Evolutionary conservation across 2,329 filamentous ascomycete species (phyloP).

Genomic region (Pezicula neosporulosa): DNA sequence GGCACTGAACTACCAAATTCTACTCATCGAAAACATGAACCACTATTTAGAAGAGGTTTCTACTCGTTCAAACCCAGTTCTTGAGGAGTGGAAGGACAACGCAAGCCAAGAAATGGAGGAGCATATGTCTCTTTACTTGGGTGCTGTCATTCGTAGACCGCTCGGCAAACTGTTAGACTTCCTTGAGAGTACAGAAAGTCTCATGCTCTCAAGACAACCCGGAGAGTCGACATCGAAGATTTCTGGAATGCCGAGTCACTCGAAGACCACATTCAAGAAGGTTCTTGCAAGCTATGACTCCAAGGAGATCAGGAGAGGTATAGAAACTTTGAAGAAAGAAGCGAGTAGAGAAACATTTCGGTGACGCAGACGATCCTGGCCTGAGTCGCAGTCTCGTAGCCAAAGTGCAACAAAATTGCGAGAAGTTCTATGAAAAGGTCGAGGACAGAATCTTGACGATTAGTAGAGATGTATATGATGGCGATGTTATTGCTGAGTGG

Average conservation of each 20-base stretch:
- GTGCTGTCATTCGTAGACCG: slow-evolving; percentile 82
- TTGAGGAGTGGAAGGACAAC: slow-evolving; percentile 79
- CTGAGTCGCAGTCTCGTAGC: slow-evolving; percentile 46
- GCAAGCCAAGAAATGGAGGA: slow-evolving; percentile 77
- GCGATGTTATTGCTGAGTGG: slow-evolving; percentile 64
- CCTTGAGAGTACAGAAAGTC: slow-evolving; percentile 79
- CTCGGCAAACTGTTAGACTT: slow-evolving; percentile 90
- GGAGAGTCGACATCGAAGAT: slow-evolving; percentile 62
- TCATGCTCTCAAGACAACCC: slow-evolving; percentile 54
- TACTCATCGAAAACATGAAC: slow-evolving; percentile 98
- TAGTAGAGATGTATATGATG: slow-evolving; percentile 60
- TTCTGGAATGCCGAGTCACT: slow-evolving; percentile 78
- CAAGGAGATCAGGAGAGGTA: slow-evolving; percentile 85
- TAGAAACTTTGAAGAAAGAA: slow-evolving; percentile 86
- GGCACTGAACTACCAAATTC: slow-evolving; percentile 92
- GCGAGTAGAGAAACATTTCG: slow-evolving; percentile 96
- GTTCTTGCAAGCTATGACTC: slow-evolving; percentile 74
- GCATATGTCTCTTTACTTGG: slow-evolving; percentile 84
- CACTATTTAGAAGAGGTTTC: slow-evolving; percentile 94
- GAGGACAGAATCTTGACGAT: slow-evolving; percentile 57
- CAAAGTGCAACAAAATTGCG: slow-evolving; percentile 57
- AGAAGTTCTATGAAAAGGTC: slow-evolving; percentile 59
- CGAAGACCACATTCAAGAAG: slow-evolving; percentile 81
- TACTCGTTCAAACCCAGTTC: slow-evolving; percentile 65
- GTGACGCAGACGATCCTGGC: slow-evolving; percentile 74